phyloP scores from a whole-genome alignment of 2,329 filamentous ascomycete species.

The Pseudopithomyces maydicus region DNA sequence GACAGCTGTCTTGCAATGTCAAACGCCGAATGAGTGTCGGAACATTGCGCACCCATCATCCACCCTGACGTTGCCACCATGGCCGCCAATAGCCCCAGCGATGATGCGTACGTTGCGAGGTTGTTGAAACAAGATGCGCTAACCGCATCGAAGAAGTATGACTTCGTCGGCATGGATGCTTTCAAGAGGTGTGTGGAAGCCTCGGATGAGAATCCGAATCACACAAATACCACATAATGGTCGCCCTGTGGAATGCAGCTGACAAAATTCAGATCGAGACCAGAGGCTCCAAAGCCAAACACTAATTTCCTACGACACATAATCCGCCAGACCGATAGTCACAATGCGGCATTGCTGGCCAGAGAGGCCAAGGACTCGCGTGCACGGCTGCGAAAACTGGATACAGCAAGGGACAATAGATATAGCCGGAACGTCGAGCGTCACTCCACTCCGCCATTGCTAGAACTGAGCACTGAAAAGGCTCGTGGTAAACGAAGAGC shows the following conservation, averaged over 20 bases:
- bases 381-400: constrained; percentile 64
- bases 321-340: constrained; percentile 82
- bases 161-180: constrained; percentile 73
- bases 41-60: not conserved
- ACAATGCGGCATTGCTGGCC: constrained; percentile 85
- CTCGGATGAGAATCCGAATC: constrained; percentile 1
- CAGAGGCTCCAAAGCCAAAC: constrained; percentile 82
- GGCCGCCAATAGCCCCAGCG: constrained; percentile 39
- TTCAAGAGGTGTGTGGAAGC: constrained; percentile 58
- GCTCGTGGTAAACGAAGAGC: constrained; percentile 21
- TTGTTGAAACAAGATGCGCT: constrained; percentile 82
- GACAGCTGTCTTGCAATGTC: too few relatives aligned
- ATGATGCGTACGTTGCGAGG: constrained; percentile 79
- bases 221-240: constrained; percentile 1
- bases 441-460: constrained; percentile 19
- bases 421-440: constrained; percentile 12
- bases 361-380: constrained; percentile 82
- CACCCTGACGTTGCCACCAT: constrained; percentile 16
- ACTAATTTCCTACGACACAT: constrained; percentile 87
- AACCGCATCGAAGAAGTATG: constrained; percentile 74
- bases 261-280: constrained; percentile 57
- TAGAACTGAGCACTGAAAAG: constrained; percentile 19
- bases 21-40: too few relatives aligned
- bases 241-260: not conserved
- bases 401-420: constrained; percentile 21